Evolutionary conservation across 257 asterid species (phyloP).

Genomic region (Scutellaria galericulata): DNA sequence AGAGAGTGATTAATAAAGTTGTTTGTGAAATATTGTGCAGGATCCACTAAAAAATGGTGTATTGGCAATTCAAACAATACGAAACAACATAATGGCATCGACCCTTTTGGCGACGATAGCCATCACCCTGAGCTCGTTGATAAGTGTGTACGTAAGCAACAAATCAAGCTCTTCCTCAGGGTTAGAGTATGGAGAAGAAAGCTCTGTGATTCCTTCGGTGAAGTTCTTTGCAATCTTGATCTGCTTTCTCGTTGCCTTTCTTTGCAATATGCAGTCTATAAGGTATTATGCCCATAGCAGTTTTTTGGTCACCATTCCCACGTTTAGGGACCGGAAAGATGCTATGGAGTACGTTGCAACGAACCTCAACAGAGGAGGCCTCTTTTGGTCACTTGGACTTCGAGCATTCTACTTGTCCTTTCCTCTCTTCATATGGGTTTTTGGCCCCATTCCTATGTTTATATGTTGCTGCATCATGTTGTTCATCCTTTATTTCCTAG

Average conservation of each 20-base stretch:
- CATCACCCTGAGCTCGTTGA: slow-evolving; percentile 78
- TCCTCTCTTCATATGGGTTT: slow-evolving; percentile 80
- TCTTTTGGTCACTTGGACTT: slow-evolving; percentile 83
- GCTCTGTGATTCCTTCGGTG: slow-evolving; percentile 54
- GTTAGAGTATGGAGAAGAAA: slow-evolving; percentile 49
- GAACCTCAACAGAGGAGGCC: slow-evolving; percentile 68
- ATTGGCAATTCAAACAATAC: slow-evolving; percentile 81
- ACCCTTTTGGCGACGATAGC: slow-evolving; percentile 86
- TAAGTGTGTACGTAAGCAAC: slow-evolving; percentile 78
- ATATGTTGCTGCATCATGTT: slow-evolving; percentile 63
- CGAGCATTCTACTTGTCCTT: slow-evolving; percentile 84
- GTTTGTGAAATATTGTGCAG: slow-evolving; percentile 40
- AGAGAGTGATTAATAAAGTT: no score
- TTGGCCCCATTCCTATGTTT: slow-evolving; percentile 83
- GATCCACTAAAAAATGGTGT: slow-evolving; percentile 85
- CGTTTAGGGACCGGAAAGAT: slow-evolving; percentile 50
- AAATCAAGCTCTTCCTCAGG: slow-evolving; percentile 50
- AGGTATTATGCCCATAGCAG: slow-evolving; percentile 83
- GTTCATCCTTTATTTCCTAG: slow-evolving; percentile 66
- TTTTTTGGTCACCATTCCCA: slow-evolving; percentile 69
- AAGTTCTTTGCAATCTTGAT: slow-evolving; percentile 73
- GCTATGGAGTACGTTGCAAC: slow-evolving; percentile 69
- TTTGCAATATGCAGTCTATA: slow-evolving; percentile 77
- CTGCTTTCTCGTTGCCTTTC: slow-evolving; percentile 79
- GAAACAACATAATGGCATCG: slow-evolving; percentile 96